These are phyloP conservation scores for Ophiostoma novo-ulmi DNA, from an alignment of 2,329 filamentous ascomycete species.

Conservation along the genomic window DNA sequence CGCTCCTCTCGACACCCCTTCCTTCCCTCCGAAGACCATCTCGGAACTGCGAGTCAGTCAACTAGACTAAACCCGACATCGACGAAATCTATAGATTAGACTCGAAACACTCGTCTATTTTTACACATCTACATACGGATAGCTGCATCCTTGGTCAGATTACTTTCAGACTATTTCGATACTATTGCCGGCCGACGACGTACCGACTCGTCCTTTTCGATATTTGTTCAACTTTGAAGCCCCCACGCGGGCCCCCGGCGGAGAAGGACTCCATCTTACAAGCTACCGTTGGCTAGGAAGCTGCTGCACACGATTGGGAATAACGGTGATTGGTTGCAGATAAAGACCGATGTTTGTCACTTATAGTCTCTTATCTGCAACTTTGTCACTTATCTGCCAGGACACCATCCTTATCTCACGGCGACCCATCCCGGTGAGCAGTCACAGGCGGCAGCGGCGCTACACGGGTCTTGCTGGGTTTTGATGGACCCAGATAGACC, in stretches of 20 bases:
- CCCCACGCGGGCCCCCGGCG: neutral
- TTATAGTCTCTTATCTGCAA: neutral
- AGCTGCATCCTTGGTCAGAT: neutral
- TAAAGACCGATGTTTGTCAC: neutral
- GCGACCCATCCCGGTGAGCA: neutral
- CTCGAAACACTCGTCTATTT: neutral
- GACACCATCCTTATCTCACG: neutral
- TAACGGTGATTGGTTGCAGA: slow-evolving; percentile 8
- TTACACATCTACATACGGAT: neutral
- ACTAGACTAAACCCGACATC: neutral
- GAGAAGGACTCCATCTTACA: neutral
- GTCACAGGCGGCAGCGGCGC: slow-evolving; percentile 1
- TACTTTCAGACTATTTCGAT: neutral
- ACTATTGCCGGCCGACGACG: neutral
- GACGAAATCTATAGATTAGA: neutral
- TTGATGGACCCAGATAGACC: neutral
- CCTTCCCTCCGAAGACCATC: neutral
- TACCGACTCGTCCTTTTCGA: neutral
- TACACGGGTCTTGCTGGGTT: neutral
- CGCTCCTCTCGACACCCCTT: neutral
- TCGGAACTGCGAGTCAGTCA: slow-evolving; percentile 1
- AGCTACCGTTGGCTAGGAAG: neutral
- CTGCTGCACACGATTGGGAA: neutral
- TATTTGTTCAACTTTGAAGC: neutral
- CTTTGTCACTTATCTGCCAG: neutral